Evolutionary conservation across 2,329 filamentous ascomycete species (phyloP).

Genomic region (Gaeumannomyces sp.): DNA sequence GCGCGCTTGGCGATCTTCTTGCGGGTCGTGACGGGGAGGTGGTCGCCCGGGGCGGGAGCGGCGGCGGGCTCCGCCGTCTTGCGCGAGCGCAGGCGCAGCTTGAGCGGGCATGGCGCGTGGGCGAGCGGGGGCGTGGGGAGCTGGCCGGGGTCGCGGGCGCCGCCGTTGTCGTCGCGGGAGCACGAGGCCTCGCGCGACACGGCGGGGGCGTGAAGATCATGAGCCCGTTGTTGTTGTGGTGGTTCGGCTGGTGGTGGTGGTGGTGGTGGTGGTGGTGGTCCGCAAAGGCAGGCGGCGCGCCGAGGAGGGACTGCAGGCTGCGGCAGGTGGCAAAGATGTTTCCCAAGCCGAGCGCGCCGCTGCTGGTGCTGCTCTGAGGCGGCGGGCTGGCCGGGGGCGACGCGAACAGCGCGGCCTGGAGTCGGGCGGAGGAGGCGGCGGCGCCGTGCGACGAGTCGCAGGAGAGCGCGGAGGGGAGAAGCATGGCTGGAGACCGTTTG

Average conservation of each 20-base stretch:
- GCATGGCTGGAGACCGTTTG: constrained; percentile 3
- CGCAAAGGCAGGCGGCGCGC: constrained; percentile 27
- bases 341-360: constrained; percentile 36
- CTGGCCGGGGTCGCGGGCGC: constrained; percentile 28
- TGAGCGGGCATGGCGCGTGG: constrained; percentile 44
- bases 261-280: neutral
- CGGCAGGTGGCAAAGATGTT: constrained; percentile 55
- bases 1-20: constrained; percentile 48
- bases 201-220: constrained; percentile 34
- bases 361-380: constrained; percentile 19
- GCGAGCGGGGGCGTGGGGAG: constrained; percentile 51
- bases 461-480: constrained; percentile 9
- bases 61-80: constrained; percentile 17
- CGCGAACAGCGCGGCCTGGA: constrained; percentile 34
- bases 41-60: constrained; percentile 21
- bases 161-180: neutral
- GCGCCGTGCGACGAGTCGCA: constrained; percentile 8
- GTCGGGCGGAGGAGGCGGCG: constrained; percentile 4
- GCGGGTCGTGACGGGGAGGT: constrained; percentile 27
- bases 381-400: constrained; percentile 55
- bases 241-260: constrained; percentile 2
- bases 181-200: constrained; percentile 13
- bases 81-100: constrained; percentile 49
- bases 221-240: constrained; percentile 16
- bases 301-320: constrained; percentile 53